Conservation (phyloP, 1,284 basidiomycete species). For the Ganoderma lucidum region DNA sequence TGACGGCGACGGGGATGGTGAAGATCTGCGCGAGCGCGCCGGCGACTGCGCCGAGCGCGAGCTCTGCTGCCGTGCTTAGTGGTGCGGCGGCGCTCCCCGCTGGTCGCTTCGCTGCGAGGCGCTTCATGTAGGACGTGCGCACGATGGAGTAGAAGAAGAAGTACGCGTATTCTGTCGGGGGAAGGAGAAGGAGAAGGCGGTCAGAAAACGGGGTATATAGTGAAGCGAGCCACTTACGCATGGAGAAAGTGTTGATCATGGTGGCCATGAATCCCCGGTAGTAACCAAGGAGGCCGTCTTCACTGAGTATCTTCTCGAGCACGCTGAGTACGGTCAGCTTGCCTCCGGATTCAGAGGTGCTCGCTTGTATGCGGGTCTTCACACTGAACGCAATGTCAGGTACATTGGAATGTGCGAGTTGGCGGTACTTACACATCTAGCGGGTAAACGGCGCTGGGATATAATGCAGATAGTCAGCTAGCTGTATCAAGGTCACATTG, state of each 20-base stretch:
- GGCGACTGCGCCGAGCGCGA: conserved; percentile 90
- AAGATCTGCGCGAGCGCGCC: conserved; percentile 97
- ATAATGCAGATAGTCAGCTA: neutral
- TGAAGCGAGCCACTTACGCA: conserved; percentile 68
- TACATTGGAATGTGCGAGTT: conserved; percentile 3
- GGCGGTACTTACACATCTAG: conserved; percentile 84
- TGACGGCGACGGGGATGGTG: conserved; percentile 97
- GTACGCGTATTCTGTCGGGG: conserved; percentile 90
- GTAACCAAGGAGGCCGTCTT: conserved; percentile 83
- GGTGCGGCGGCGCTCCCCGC: conserved; percentile 63
- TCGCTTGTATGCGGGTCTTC: conserved; percentile 95
- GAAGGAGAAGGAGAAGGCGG: too few relatives aligned
- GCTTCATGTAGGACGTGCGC: conserved; percentile 81
- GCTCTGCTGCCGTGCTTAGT: conserved; percentile 84
- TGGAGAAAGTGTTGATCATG: conserved; percentile 98
- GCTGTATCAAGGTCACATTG: neutral
- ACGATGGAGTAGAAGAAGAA: conserved; percentile 99
- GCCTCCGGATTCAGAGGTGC: conserved; percentile 53
- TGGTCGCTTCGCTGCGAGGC: conserved; percentile 64
- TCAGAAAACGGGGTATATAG: conserved; percentile 32
- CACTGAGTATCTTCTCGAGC: conserved; percentile 74
- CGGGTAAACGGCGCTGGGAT: conserved; percentile 87
- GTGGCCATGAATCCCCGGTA: conserved; percentile 97
- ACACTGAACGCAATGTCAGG: conserved; percentile 58
- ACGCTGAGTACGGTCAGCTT: conserved; percentile 72